A percentile compares a stretch with the other conserved stretches of the same genome.
Conservation (phyloP, 2,329 filamentous ascomycete genomes). For the Fusarium sublunatum region DNA sequence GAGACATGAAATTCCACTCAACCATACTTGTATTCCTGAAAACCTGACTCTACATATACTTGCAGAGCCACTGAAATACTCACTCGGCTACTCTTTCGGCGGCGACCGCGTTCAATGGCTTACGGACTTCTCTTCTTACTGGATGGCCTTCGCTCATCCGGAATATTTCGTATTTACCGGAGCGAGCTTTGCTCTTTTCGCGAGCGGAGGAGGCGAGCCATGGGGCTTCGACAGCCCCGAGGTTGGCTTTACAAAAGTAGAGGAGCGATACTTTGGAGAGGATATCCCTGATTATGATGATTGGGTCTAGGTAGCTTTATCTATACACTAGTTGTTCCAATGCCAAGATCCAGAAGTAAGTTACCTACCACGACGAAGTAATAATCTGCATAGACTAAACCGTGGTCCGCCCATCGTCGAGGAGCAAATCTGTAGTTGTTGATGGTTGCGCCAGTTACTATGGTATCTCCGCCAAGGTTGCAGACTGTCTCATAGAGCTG, state of each 20-base stretch:
- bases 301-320: no score
- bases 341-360: no score
- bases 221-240: slow-evolving; percentile 38
- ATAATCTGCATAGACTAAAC: no score
- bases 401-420: no score
- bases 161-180: slow-evolving; percentile 26
- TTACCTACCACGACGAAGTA: no score
- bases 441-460: no score
- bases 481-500: no score
- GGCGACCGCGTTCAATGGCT: slow-evolving; percentile 24
- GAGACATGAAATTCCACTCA: slow-evolving; percentile 20
- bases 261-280: slow-evolving; percentile 40
- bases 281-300: slow-evolving; percentile 20
- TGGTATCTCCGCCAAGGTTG: no score
- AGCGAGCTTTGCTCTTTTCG: slow-evolving; percentile 42
- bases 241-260: slow-evolving; percentile 37
- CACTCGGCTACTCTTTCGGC: slow-evolving; percentile 38
- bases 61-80: slow-evolving; percentile 37
- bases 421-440: no score
- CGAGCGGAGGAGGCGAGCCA: slow-evolving; percentile 37
- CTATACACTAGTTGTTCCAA: no score
- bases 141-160: slow-evolving; percentile 19
- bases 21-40: slow-evolving; percentile 11
- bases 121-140: slow-evolving; percentile 22
- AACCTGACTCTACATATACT: slow-evolving; percentile 38